A percentile compares a stretch with the other conserved stretches of the same genome.
Evolutionary conservation across 768 basidiomycete species (phyloP).

Genomic region (Strobilomyces echinocephalus): DNA sequence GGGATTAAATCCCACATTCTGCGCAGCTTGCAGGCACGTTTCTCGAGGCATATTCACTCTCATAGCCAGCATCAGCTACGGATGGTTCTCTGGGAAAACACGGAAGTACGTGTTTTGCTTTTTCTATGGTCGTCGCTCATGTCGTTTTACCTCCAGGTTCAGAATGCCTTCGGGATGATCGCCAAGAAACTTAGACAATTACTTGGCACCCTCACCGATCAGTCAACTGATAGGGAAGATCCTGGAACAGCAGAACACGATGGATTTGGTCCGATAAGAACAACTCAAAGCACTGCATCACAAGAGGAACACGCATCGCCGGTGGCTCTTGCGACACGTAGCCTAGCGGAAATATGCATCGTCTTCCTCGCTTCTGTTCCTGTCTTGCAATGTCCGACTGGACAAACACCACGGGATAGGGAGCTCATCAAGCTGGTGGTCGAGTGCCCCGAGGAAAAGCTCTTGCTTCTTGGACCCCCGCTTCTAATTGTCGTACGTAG

Average conservation of each 20-base stretch:
- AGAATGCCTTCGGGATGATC: conserved; percentile 39
- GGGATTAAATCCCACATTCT: conserved; percentile 63
- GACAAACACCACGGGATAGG: conserved; percentile 58
- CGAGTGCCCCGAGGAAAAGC: conserved; percentile 46
- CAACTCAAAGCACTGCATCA: conserved; percentile 30
- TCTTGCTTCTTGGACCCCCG: conserved; percentile 54
- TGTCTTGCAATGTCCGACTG: conserved; percentile 53
- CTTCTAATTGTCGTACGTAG: conserved; percentile 53
- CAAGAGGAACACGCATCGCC: conserved; percentile 27
- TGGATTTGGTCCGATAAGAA: conserved; percentile 53
- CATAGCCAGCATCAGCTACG: conserved; percentile 40
- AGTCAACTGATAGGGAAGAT: conserved; percentile 13
- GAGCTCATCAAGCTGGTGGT: conserved; percentile 52
- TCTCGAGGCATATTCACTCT: conserved; percentile 6
- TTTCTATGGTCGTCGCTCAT: background rate
- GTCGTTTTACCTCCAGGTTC: conserved; percentile 40
- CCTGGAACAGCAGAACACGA: conserved; percentile 44
- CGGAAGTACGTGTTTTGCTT: conserved; percentile 49
- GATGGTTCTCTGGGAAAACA: conserved; percentile 58
- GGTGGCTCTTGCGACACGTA: conserved; percentile 27
- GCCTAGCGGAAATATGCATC: conserved; percentile 49
- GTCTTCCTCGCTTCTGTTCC: conserved; percentile 61
- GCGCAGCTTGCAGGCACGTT: conserved; percentile 27
- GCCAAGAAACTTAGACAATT: conserved; percentile 35
- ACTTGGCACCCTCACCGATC: conserved; percentile 35